Evolutionary conservation across 2,329 filamentous ascomycete species (phyloP).

Genomic region (Thielaviopsis ethacetica): DNA sequence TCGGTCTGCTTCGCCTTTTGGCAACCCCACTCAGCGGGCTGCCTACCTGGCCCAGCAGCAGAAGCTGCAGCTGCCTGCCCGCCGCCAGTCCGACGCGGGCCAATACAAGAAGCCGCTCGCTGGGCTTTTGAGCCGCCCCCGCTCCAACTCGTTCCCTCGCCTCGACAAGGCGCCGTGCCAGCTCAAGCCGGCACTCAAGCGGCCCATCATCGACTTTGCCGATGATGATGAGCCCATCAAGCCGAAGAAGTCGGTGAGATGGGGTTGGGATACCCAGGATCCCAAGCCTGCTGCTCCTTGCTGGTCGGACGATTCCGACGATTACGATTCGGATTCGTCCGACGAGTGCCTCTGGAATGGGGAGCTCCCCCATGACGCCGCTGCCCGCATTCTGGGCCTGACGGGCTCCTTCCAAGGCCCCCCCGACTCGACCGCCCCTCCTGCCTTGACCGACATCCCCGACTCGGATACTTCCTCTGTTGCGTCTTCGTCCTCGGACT

Average conservation of each 20-base stretch:
- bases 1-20: no score
- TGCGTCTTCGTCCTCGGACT: background rate
- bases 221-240: background rate
- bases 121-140: background rate
- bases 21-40: no score
- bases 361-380: background rate
- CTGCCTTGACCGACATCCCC: background rate
- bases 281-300: background rate
- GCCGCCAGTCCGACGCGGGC: no score
- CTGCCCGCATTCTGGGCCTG: background rate
- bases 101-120: background rate
- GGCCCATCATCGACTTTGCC: background rate
- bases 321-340: background rate
- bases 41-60: no score
- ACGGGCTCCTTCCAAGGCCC: background rate
- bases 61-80: no score
- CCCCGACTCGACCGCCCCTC: no score
- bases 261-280: background rate
- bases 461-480: background rate
- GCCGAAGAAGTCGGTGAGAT: background rate
- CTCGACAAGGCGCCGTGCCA: background rate
- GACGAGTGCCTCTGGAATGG: background rate
- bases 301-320: background rate
- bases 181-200: background rate
- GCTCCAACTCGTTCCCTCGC: background rate